Conservation (phyloP, 2,329 filamentous ascomycete genomes). For the Fusarium abutilonis region DNA sequence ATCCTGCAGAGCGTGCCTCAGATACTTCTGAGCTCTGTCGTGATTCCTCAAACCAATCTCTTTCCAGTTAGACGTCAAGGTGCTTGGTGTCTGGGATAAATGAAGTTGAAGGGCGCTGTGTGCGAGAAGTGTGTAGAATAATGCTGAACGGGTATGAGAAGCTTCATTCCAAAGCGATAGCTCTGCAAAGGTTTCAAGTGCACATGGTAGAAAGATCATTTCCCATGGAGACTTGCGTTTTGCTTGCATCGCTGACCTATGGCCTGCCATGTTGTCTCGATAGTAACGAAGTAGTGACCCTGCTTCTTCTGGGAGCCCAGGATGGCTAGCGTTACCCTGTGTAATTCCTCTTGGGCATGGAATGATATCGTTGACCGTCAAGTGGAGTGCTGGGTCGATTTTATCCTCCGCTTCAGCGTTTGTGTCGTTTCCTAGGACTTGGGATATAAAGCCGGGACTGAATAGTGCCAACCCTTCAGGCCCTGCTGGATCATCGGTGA, state of each 20-base stretch:
- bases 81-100: slow-evolving; percentile 23
- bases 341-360: slow-evolving; percentile 3
- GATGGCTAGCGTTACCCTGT: not conserved
- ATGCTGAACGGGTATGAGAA: slow-evolving; percentile 51
- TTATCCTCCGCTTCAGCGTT: not conserved
- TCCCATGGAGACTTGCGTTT: slow-evolving; percentile 56
- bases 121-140: slow-evolving; percentile 54
- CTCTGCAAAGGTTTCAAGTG: slow-evolving; percentile 54
- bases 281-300: slow-evolving; percentile 46
- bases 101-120: slow-evolving; percentile 56
- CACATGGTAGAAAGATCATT: slow-evolving; percentile 54
- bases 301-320: slow-evolving; percentile 38
- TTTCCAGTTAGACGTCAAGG: slow-evolving; percentile 40
- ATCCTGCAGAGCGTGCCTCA: slow-evolving; percentile 49
- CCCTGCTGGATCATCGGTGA: slow-evolving; percentile 35
- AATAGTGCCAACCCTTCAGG: slow-evolving; percentile 38
- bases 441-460: slow-evolving; percentile 38
- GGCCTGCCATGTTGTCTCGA: slow-evolving; percentile 42
- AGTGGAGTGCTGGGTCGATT: not conserved
- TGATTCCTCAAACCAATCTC: slow-evolving; percentile 46
- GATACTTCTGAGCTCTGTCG: slow-evolving; percentile 45
- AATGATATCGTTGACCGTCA: not conserved
- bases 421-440: slow-evolving; percentile 30
- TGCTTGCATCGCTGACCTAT: slow-evolving; percentile 43
- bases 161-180: slow-evolving; percentile 53